phyloP scores from a whole-genome alignment of 441 rosid species.

The Macaranga tanarius region DNA sequence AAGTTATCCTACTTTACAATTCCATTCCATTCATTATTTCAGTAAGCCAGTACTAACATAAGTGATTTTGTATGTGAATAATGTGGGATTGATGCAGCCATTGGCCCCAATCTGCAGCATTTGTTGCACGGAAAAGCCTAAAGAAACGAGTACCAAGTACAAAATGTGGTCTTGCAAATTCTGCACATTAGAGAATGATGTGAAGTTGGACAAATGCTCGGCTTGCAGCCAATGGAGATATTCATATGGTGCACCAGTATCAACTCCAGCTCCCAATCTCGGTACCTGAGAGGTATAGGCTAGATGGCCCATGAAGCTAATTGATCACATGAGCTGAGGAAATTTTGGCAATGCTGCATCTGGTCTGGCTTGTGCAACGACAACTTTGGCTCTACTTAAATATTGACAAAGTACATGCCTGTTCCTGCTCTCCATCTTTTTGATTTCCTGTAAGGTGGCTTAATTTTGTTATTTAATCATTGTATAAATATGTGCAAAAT shows the following conservation, averaged over 20 bases:
- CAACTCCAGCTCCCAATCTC: conserved; percentile 51
- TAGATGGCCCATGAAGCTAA: not conserved
- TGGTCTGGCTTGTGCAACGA: not conserved
- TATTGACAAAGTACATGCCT: not conserved
- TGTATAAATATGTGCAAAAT: not conserved
- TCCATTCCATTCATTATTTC: not conserved
- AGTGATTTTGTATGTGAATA: conserved; percentile 19
- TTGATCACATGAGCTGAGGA: not conserved
- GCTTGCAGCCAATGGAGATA: conserved; percentile 90
- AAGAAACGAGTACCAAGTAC: conserved; percentile 39
- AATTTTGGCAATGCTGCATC: conserved; percentile 1
- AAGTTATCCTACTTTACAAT: not conserved
- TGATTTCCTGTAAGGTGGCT: not conserved
- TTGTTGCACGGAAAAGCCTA: conserved; percentile 54
- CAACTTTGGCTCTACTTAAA: not conserved
- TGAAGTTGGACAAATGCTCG: conserved; percentile 58
- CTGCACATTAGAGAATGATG: conserved; percentile 67
- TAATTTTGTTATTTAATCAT: not conserved
- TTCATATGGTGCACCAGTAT: conserved; percentile 63
- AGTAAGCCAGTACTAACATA: not conserved
- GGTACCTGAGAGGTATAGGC: conserved; percentile 52
- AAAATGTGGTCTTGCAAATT: conserved; percentile 72
- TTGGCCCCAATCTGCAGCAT: conserved; percentile 62
- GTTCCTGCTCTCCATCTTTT: not conserved
- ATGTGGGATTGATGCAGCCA: conserved; percentile 38